These are phyloP conservation scores for Debaryomyces coudertii DNA, from an alignment of 1,139 yeast species.

Conservation along the genomic window DNA sequence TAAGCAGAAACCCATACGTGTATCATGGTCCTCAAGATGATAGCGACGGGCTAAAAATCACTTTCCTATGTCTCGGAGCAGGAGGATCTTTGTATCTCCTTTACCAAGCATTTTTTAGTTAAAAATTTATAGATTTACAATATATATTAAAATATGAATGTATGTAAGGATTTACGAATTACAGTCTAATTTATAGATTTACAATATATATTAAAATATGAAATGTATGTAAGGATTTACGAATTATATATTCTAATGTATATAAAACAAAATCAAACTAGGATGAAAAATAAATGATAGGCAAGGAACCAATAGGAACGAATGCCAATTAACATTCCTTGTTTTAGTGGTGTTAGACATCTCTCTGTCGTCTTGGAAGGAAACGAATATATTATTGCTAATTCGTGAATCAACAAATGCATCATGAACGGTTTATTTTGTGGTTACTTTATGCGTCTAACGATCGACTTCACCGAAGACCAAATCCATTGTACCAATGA, in stretches of 20 bases:
- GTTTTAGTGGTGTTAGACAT: slow-evolving; percentile 5
- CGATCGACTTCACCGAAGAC: slow-evolving; percentile 96
- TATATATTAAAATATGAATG: slow-evolving; percentile 10
- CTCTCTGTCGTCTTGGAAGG: slow-evolving; percentile 3
- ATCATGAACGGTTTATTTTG: slow-evolving; percentile 9
- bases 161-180: slow-evolving; percentile 5
- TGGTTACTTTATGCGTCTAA: slow-evolving; percentile 27
- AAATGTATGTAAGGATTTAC: slow-evolving; percentile 5
- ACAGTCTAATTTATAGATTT: slow-evolving; percentile 2
- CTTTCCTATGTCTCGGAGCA: slow-evolving; percentile 25
- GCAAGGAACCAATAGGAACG: slow-evolving; percentile 1
- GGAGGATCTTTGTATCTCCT: slow-evolving; percentile 33
- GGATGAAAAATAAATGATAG: slow-evolving; percentile 7
- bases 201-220: slow-evolving; percentile 10
- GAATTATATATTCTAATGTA: slow-evolving; percentile 7
- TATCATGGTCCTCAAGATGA: slow-evolving; percentile 36
- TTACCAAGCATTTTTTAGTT: slow-evolving; percentile 22
- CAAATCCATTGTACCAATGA: slow-evolving; percentile 93
- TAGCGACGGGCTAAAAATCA: slow-evolving; percentile 18
- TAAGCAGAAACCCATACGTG: slow-evolving; percentile 30
- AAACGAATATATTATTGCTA: slow-evolving; percentile 10
- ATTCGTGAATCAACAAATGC: slow-evolving; percentile 17
- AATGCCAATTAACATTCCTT: slow-evolving; percentile 1
- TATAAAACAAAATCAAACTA: slow-evolving; percentile 9
- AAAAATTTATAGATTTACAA: slow-evolving; percentile 4